A percentile compares a stretch with the other conserved stretches of the same genome.
These are phyloP conservation scores for Inga laurina DNA, from an alignment of 306 rosid species.

Conservation along the genomic window DNA sequence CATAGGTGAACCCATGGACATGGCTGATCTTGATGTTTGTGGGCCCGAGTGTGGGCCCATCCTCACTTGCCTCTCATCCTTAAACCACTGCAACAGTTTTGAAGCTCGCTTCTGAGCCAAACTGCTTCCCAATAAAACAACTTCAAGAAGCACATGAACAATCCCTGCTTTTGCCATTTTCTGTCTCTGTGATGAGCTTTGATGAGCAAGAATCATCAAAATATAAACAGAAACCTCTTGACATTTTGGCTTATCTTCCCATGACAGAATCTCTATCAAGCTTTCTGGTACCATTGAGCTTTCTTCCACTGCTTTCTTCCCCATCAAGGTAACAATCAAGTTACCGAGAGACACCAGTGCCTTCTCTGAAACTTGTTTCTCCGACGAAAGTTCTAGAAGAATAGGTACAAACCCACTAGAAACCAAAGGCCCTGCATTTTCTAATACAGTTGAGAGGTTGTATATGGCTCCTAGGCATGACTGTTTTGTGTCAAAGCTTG, in stretches of 20 bases:
- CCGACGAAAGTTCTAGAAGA: slow-evolving; percentile 42
- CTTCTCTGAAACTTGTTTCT: slow-evolving; percentile 51
- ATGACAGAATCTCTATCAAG: slow-evolving; percentile 62
- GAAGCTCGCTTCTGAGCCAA: slow-evolving; percentile 68
- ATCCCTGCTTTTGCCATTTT: slow-evolving; percentile 62
- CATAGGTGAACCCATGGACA: slow-evolving; percentile 46
- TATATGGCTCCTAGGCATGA: slow-evolving; percentile 52
- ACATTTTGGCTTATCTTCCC: slow-evolving; percentile 72
- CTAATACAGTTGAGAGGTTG: slow-evolving; percentile 57
- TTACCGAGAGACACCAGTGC: slow-evolving; percentile 64
- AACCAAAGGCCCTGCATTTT: slow-evolving; percentile 55
- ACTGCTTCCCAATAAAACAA: slow-evolving; percentile 64
- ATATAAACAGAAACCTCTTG: slow-evolving; percentile 65
- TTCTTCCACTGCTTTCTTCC: slow-evolving; percentile 67
- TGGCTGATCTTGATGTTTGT: slow-evolving; percentile 44
- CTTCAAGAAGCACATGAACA: slow-evolving; percentile 61
- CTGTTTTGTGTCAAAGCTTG: slow-evolving; percentile 48
- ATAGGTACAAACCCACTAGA: slow-evolving; percentile 50
- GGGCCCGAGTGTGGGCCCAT: slow-evolving; percentile 81
- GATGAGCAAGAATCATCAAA: slow-evolving; percentile 75
- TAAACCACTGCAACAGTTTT: slow-evolving; percentile 66
- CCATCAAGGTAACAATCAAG: slow-evolving; percentile 62
- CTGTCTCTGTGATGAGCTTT: slow-evolving; percentile 60
- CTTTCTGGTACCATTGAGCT: slow-evolving; percentile 52
- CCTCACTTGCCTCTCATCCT: slow-evolving; percentile 54